A percentile compares a stretch with the other conserved stretches of the same genome.
phyloP scores from a whole-genome alignment of 208 protist genomes.

The Naegleria gruberi region DNA sequence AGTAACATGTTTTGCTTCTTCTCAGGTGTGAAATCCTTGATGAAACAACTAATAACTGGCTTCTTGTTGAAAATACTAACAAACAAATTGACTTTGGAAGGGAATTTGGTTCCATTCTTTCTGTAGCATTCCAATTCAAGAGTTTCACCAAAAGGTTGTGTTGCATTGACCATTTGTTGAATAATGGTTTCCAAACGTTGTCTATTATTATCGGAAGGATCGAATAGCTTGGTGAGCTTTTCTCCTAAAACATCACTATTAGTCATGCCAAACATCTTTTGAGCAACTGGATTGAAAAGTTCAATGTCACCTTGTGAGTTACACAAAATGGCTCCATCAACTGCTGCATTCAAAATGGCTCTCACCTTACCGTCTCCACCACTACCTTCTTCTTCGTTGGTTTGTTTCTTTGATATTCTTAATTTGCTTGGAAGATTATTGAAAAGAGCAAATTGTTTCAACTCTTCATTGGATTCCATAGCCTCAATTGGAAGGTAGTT shows the following conservation, averaged over 20 bases:
- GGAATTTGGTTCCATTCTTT: not conserved
- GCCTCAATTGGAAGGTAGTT: not conserved
- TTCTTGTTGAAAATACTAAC: not conserved
- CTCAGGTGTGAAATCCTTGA: not conserved
- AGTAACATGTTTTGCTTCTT: not conserved
- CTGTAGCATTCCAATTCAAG: not conserved
- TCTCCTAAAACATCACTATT: not conserved
- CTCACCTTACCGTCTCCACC: not conserved
- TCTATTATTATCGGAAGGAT: not conserved
- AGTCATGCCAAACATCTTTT: not conserved
- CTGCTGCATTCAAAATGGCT: not conserved
- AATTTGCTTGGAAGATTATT: not conserved
- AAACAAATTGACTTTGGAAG: not conserved
- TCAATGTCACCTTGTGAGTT: not conserved
- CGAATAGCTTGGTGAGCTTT: not conserved
- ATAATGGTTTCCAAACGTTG: not conserved
- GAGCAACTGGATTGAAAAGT: not conserved
- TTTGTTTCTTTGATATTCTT: not conserved
- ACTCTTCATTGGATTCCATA: not conserved
- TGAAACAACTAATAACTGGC: not conserved
- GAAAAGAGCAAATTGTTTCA: not conserved
- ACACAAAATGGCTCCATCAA: not conserved
- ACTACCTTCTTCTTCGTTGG: not conserved
- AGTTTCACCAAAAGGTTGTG: not conserved
- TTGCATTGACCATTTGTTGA: not conserved